phyloP scores from a whole-genome alignment of 2,329 filamentous ascomycete species.

The Aspergillus sp. region DNA sequence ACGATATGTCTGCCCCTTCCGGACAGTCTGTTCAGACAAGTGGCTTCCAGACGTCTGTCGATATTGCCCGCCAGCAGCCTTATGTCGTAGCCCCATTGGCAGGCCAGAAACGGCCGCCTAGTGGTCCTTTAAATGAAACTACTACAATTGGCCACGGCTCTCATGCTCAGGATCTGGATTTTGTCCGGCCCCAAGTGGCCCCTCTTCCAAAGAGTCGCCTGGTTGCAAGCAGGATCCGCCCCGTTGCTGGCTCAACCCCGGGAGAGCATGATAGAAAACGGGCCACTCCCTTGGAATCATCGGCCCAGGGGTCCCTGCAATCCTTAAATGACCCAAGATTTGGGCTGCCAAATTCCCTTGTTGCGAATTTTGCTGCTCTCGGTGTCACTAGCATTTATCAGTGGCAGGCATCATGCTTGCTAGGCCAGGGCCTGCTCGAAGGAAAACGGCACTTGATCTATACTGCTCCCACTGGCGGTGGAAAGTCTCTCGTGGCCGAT shows the following conservation, averaged over 20 bases:
- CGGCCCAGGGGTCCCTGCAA: constrained; percentile 49
- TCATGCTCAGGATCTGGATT: constrained; percentile 20
- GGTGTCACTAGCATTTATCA: constrained; percentile 75
- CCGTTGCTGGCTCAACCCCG: constrained; percentile 21
- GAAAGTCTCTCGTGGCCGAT: constrained; percentile 72
- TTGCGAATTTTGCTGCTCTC: constrained; percentile 63
- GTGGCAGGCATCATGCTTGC: constrained; percentile 75
- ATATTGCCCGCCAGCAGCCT: constrained; percentile 41
- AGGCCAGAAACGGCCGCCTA: constrained; percentile 51
- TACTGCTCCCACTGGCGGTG: constrained; percentile 74
- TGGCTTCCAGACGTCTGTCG: constrained; percentile 51
- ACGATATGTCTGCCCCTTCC: constrained; percentile 27
- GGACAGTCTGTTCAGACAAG: constrained; percentile 46
- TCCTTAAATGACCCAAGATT: constrained; percentile 65
- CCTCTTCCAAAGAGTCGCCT: constrained; percentile 36
- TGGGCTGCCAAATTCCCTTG: constrained; percentile 59
- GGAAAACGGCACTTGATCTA: constrained; percentile 74
- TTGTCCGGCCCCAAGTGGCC: constrained; percentile 28
- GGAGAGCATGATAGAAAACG: constrained; percentile 15
- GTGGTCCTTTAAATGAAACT: constrained; percentile 13
- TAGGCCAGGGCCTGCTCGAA: constrained; percentile 63
- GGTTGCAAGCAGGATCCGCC: constrained; percentile 38
- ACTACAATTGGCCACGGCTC: constrained; percentile 4
- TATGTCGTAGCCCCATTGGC: constrained; percentile 43
- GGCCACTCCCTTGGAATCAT: constrained; percentile 48